Base-by-base conservation (phyloP, 306 rosid species). In the Oxytropis ochrocephala region DNA sequence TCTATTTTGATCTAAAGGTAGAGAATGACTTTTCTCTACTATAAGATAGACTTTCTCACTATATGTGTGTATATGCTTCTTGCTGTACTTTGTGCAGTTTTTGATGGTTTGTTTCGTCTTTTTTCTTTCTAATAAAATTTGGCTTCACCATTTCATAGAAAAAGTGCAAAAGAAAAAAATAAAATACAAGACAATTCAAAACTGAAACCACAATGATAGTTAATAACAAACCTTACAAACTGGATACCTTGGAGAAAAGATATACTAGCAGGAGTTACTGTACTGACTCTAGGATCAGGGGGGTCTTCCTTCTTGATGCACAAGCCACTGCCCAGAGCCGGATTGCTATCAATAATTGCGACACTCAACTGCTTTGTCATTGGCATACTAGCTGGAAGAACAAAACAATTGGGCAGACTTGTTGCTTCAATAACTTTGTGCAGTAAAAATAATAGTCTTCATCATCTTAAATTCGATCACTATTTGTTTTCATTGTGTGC, bases 271-370 rank as follows among this genome's bases (percentile, higher is more conserved):
- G 98, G 96, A 60, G 98, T 90, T 33, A 94, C 88, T 47, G 97
- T 87, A 82, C 97, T 94, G 83, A 88, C 98, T 78, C 98, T 88
- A 74, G 98, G 81, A 85, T 88, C 97, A 6, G 98, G 97, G 46
- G 91, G 86, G 24, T 79, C 92, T 32, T 88, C 96, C 73, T 85
- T 90, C 67, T 87, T 88, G 73, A 87, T 72, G 74, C 70, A n/a
- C 54, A 78, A 39, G 68, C 79, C 64, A 68, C 84, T 68, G 13
- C 68, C 78, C 5, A 94, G 69, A 51, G 92, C 92, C 12, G 98
- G 98, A 79, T 88, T 94, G 83, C 97, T 85, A 86, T 94, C 98
- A 62, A 94, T 83, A 78, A 90, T 90, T 74, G 98, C 98, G 72
- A 94, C 93, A 41, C 74, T 86, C 84, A 94, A 84, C 71, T 85